These are phyloP conservation scores for Cyclocybe aegerita DNA, from an alignment of 768 basidiomycete genomes.

Conservation along the genomic window DNA sequence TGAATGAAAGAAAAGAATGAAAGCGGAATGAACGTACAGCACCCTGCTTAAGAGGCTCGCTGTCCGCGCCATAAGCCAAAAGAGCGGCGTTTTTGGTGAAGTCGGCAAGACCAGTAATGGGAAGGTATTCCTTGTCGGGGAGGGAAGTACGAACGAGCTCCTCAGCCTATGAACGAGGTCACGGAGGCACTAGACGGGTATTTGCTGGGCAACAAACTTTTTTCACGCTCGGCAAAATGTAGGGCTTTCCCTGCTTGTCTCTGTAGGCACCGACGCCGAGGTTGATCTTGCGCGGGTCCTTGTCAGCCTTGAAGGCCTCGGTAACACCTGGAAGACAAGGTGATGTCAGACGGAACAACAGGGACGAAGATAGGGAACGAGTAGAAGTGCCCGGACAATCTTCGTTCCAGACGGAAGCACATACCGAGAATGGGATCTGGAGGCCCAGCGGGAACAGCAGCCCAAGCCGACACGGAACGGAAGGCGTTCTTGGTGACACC, in stretches of 20 bases:
- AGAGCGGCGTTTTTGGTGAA: constrained; percentile 87
- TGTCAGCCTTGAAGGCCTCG: constrained; percentile 97
- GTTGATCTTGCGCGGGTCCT: constrained; percentile 91
- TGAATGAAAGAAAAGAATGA: constrained; percentile 3
- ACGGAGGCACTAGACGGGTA: constrained; percentile 4
- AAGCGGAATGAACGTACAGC: constrained; percentile 48
- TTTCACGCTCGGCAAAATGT: constrained; percentile 85
- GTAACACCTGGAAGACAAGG: constrained; percentile 62
- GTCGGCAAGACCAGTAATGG: constrained; percentile 86
- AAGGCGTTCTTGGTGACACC: constrained; percentile 33
- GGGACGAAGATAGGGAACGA: constrained; percentile 1
- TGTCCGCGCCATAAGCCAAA: constrained; percentile 88
- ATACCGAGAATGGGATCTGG: constrained; percentile 91
- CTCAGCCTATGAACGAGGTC: constrained; percentile 59
- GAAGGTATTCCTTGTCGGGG: constrained; percentile 93
- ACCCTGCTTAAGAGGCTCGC: constrained; percentile 66
- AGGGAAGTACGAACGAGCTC: constrained; percentile 61
- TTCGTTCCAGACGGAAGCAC: constrained; percentile 12
- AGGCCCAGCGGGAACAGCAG: constrained; percentile 80
- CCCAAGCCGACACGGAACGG: constrained; percentile 72
- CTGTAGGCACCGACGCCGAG: constrained; percentile 97
- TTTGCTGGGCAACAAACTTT: constrained; percentile 49
- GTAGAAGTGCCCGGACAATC: background rate
- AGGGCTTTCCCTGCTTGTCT: constrained; percentile 93
- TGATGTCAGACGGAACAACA: constrained; percentile 4